Percentiles rank a stretch among this genome's conserved stretches.
phyloP scores from a whole-genome alignment of 306 rosid species.

The Cercis canadensis region DNA sequence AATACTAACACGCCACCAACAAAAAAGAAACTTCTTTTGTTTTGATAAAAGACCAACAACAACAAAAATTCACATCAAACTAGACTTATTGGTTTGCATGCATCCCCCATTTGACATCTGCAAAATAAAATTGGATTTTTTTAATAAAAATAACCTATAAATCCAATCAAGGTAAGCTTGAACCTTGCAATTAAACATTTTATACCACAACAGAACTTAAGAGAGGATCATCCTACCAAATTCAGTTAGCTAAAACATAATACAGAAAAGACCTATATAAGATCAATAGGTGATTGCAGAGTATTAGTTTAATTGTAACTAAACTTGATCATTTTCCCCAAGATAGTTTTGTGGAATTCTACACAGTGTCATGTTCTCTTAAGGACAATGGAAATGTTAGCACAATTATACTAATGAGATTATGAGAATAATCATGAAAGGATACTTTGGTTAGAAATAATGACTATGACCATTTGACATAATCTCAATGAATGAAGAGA shows the following conservation, averaged over 20 bases:
- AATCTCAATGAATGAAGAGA: no score
- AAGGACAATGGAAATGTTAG: neutral
- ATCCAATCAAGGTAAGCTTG: neutral
- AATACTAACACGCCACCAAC: neutral
- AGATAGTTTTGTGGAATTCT: conserved; percentile 4
- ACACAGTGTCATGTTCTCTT: neutral
- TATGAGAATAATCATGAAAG: no score
- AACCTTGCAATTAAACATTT: neutral
- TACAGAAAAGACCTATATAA: no score
- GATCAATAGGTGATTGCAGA: neutral
- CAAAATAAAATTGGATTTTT: neutral
- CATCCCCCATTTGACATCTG: neutral
- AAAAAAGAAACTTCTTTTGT: no score
- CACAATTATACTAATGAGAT: neutral
- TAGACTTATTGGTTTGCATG: conserved; percentile 2
- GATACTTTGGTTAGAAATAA: no score
- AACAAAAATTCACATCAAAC: conserved; percentile 7
- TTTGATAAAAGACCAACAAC: no score
- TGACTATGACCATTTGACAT: no score
- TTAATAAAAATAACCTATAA: neutral
- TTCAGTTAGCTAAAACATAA: no score
- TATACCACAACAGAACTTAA: neutral
- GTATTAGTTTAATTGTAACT: neutral
- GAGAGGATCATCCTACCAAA: no score
- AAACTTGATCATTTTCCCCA: neutral